These are phyloP conservation scores for Cryptomeria japonica DNA, from an alignment of 75 land plant species.

Conservation along the genomic window DNA sequence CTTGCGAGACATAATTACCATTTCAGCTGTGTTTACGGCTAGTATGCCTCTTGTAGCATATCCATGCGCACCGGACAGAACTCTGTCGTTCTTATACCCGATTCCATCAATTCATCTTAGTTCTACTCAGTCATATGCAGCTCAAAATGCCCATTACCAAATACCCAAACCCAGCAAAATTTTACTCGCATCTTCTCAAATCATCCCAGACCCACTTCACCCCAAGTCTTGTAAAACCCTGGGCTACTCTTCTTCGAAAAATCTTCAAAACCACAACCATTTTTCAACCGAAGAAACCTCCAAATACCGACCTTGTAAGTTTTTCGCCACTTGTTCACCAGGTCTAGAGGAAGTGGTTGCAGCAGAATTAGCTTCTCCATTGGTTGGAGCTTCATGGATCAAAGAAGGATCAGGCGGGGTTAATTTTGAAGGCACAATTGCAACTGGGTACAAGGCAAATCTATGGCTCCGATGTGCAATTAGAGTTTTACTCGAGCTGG, in stretches of 20 bases:
- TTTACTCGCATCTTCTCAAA: not conserved
- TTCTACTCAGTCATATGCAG: not conserved
- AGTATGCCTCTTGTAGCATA: not conserved
- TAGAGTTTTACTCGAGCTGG: constrained; percentile 39
- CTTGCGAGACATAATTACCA: not conserved
- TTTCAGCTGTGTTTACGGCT: not conserved
- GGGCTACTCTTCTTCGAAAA: not conserved
- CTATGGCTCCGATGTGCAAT: constrained; percentile 49
- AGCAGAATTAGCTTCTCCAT: constrained; percentile 33
- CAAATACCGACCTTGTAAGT: constrained; percentile 6
- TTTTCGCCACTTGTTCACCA: constrained; percentile 46
- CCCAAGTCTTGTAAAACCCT: not conserved
- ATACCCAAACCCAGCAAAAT: not conserved
- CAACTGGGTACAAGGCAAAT: constrained; percentile 37
- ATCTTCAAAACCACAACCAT: not conserved
- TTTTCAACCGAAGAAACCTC: not conserved
- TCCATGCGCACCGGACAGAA: not conserved
- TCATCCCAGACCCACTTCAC: not conserved
- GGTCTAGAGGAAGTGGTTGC: constrained; percentile 50
- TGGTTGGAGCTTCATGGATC: constrained; percentile 27
- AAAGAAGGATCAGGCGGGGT: constrained; percentile 41
- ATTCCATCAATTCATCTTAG: not conserved
- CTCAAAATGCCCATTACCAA: not conserved
- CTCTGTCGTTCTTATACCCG: not conserved
- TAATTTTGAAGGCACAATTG: constrained; percentile 25